Evolutionary conservation across 495 filamentous ascomycete species (phyloP), one percentile per base, ranked within the genome.

Genomic region (Penicillium malachiteum): DNA sequence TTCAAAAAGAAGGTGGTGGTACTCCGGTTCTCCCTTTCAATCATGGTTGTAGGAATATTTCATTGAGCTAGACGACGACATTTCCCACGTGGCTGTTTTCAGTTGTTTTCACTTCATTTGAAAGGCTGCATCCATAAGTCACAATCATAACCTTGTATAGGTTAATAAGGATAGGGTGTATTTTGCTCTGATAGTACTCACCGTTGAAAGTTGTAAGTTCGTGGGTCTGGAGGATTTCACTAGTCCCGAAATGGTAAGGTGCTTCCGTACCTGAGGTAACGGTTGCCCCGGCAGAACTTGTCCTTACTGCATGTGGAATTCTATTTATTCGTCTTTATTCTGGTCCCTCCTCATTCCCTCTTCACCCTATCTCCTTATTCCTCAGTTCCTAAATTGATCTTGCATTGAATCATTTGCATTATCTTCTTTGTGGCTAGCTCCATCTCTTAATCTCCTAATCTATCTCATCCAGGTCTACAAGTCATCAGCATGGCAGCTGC

Each of bases 401-500:
- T 62, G 54, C 56, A 64, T 67, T 50, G 49, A 9, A 49, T 64
- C 44, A 54, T 59, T 63, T 56, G 26, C 54, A 54, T 48, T 55
- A 42, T 44, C 57, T 57, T 12, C 16, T 57, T 33, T 52, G 59
- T 66, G 54, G 56, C 45, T 49, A 26, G 57, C 13, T 59, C 50
- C 58, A 46, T 32, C 21, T 10, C 31, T 31, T 10, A 52, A 49
- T 56, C 55, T 52, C 55, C 42, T 59, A 50, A 31, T 57, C 44
- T 55, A 26, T 44, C 17, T 10, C 64, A 26, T 7, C 32, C 42
- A 48, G 13, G 32, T 34, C 33, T 8, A 56, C 32, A 31, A 59
- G 58, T 55, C 72, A 81, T 61, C 66, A 46, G 13, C 10, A 98
- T 97, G 94, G 91, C 94, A 71, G 89, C 90, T 67, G 82, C 85